Conservation (phyloP, 2,329 filamentous ascomycete genomes). For the Venturia nashicola region DNA sequence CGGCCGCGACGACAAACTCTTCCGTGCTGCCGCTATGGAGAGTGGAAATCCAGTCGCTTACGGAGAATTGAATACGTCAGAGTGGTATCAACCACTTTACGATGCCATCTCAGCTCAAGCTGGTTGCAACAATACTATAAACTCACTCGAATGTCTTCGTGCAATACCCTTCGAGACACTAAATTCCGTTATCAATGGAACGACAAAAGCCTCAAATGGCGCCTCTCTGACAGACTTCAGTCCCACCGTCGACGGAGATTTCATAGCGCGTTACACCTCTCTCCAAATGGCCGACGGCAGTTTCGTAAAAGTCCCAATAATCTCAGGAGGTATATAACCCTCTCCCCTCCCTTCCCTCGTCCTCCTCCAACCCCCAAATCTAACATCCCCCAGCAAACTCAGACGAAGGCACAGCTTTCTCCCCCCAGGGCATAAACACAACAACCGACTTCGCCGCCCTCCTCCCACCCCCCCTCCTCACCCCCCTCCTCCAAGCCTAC, state of each 20-base stretch:
- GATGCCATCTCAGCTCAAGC: slow-evolving; percentile 47
- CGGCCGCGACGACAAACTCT: slow-evolving; percentile 35
- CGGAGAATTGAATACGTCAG: slow-evolving; percentile 11
- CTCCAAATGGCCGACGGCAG: slow-evolving; percentile 43
- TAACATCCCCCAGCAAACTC: slow-evolving; percentile 35
- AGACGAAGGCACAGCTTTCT: slow-evolving; percentile 52
- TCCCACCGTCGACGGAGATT: slow-evolving; percentile 42
- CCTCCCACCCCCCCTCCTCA: slow-evolving; percentile 2
- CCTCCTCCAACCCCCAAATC: background rate
- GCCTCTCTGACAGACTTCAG: slow-evolving; percentile 13
- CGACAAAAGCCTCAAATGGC: slow-evolving; percentile 14
- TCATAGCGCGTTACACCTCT: slow-evolving; percentile 40
- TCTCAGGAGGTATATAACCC: slow-evolving; percentile 33
- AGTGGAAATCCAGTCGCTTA: slow-evolving; percentile 27
- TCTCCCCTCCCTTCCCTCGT: background rate
- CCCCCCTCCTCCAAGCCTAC: slow-evolving; percentile 7
- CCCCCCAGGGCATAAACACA: slow-evolving; percentile 40
- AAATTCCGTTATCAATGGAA: slow-evolving; percentile 39
- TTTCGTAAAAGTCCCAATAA: slow-evolving; percentile 52
- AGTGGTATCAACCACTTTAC: slow-evolving; percentile 44
- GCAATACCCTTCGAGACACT: slow-evolving; percentile 45
- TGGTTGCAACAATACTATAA: slow-evolving; percentile 38
- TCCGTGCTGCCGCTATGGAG: slow-evolving; percentile 35
- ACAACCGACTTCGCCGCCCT: slow-evolving; percentile 15
- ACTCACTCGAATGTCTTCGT: slow-evolving; percentile 40